Base-by-base conservation (phyloP, 176 grass and related monocot genomes). In the Oryza nivara region DNA sequence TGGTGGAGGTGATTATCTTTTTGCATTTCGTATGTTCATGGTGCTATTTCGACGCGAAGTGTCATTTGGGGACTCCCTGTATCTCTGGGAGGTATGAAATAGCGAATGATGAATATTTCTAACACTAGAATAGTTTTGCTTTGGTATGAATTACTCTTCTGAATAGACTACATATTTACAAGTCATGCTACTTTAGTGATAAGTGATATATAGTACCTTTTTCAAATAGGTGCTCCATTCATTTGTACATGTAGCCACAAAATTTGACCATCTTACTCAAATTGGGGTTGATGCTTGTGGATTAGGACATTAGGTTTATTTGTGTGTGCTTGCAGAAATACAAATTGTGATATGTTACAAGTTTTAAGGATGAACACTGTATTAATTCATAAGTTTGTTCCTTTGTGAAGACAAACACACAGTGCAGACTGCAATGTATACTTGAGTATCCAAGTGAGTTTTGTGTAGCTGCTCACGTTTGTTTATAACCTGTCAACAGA, bases 1-100 rank as follows among this genome's bases (percentile, higher is more conserved):
- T 35, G 97, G 97, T 74, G 97, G 97, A 86, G 97, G 97, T 73
- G 97, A 99, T 82, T 99, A 99, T 83, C 89, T 99, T 35, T 99
- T 99, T 80, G 97, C 97, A 19, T 96, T 99, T 86, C 97, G 97
- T 32, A 99, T 99, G 97, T 99, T 99, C 68, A 99, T 99, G 97
- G 97, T 99, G 38, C 78, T 99, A 49, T 99, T 99, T 87, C 93
- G 97, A 11, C 89, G 97, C 79, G 97, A 99, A 83, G 85, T 99
- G 68, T 99, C 97, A 80, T 99, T 99, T 82, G 97, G 93, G 65
- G 97, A 99, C 67, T 99, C 97, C 47, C 89, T 99, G 80, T 99
- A 90, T 68, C 91, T 99, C 12, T 99, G 97, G 97, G 97, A 99
- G 97, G 97, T 99, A 98, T 77, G 80, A 69, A 78, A n/a, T 64